phyloP scores from a whole-genome alignment of 2,329 filamentous ascomycete species.

The Botryosphaeria agaves region DNA sequence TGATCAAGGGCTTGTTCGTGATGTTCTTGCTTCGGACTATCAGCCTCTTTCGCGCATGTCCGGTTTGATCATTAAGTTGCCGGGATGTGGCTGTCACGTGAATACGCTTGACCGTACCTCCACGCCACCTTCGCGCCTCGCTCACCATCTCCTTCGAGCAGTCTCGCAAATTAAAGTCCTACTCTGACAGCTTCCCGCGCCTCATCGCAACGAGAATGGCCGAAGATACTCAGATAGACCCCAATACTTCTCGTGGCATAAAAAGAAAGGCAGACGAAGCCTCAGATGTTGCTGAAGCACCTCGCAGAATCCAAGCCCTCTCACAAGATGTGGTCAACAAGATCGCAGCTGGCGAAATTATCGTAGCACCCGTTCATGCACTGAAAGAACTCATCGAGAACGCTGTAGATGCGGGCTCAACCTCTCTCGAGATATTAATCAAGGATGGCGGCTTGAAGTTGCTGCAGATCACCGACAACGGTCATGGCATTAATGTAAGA shows the following conservation, averaged over 20 bases:
- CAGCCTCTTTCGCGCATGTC: no score
- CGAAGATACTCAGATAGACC: constrained; percentile 1
- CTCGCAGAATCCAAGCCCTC: constrained; percentile 49
- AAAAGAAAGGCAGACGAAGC: constrained; percentile 9
- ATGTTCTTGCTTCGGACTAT: no score
- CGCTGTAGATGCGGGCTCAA: constrained; percentile 91
- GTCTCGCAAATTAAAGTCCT: no score
- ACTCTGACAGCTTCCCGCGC: no score
- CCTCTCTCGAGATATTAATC: constrained; percentile 72
- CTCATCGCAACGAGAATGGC: no score
- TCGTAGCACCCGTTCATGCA: constrained; percentile 89
- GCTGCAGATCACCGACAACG: constrained; percentile 94
- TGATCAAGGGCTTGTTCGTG: no score
- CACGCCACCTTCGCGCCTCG: no score
- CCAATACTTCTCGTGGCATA: not conserved
- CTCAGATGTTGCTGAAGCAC: constrained; percentile 15
- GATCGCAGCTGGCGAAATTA: constrained; percentile 95
- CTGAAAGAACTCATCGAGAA: constrained; percentile 96
- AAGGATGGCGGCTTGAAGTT: constrained; percentile 93
- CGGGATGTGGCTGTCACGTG: no score
- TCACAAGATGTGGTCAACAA: constrained; percentile 94
- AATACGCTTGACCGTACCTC: no score
- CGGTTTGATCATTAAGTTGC: no score
- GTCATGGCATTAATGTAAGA: constrained; percentile 78
- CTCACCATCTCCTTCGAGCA: no score